Base-by-base conservation (phyloP, 495 filamentous ascomycete genomes). In the Bacidia rubella region DNA sequence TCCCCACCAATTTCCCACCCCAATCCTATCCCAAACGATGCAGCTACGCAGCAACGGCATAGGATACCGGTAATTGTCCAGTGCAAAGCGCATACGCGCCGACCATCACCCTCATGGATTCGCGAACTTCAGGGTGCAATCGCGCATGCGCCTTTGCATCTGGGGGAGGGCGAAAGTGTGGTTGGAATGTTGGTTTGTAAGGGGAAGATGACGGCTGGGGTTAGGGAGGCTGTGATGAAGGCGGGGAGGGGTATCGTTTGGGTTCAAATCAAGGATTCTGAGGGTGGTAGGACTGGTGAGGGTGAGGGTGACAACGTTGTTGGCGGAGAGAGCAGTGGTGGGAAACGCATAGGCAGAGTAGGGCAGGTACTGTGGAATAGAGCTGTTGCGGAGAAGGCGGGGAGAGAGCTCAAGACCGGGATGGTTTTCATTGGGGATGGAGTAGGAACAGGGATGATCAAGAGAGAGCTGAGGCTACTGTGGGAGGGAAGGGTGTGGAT, bases 111-210 rank as follows among this genome's bases (percentile, higher is more conserved):
- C 22, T 72, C 76, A 32, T 67, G 81, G 43, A 72, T 94, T 12
- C 78, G 92, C 20, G 92, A 96, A 70, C 74, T 96, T 0, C 87
- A 95, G 62, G 92, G 90, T 11, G 76, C 86, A 0, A 81, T 90
- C 57, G 72, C 72, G 2, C 77, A 78, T 17, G 82, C 83, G 32
- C 86, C 85, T 25, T 69, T 73, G 0, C 80, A 80, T 2, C 92
- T 81, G 81, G 74, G 73, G 9, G 60, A 65, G 9, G 70, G 74
- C 15, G n/a, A 35, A 7, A 35, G 29, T 5, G 76, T 81, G 10
- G 58, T 88, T 22, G 89, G 77, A 0, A 56, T 92, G 11, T 62
- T 94, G 54, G 78, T 75, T 11, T 59, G 70, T 10, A 68, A 70
- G 54, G 62, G 69, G 54, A 68, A 72, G 56, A 72, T 76, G 41